Percentiles rank a stretch among this genome's conserved stretches.
phyloP scores from a whole-genome alignment of 352 stramenopile genomes.

The Phytophthora macrochlamydospora region DNA sequence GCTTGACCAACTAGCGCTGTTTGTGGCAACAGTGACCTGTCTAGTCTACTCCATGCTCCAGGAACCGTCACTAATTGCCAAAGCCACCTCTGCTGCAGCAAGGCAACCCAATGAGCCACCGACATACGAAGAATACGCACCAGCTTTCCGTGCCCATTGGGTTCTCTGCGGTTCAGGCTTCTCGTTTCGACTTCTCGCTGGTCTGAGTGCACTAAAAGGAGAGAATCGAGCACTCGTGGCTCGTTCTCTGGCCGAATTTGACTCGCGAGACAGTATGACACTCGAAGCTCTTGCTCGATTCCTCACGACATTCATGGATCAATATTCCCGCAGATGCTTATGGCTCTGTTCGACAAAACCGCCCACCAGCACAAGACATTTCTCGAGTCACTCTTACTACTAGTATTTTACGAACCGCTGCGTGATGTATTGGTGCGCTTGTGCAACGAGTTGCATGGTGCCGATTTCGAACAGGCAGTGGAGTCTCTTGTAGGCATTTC shows the following conservation, averaged over 20 bases:
- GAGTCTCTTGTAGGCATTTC: constrained; percentile 36
- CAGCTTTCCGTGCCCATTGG: constrained; percentile 67
- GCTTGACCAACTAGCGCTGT: constrained; percentile 2
- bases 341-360: constrained; percentile 52
- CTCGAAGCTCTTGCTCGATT: constrained; percentile 66
- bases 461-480: constrained; percentile 18
- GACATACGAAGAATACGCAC: constrained; percentile 63
- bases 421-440: constrained; percentile 64
- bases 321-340: constrained; percentile 62
- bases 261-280: constrained; percentile 67
- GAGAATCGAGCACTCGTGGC: constrained; percentile 33
- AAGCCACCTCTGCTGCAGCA: constrained; percentile 22
- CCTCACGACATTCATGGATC: constrained; percentile 69
- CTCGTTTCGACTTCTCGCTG: constrained; percentile 64
- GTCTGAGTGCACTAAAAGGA: constrained; percentile 51
- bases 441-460: constrained; percentile 47
- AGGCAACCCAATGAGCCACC: constrained; percentile 45
- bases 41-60: constrained; percentile 59
- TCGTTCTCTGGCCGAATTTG: constrained; percentile 41
- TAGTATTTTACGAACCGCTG: constrained; percentile 72
- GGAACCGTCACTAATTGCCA: constrained; percentile 35
- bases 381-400: constrained; percentile 58
- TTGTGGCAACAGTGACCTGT: constrained; percentile 37
- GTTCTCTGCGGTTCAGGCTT: constrained; percentile 65
- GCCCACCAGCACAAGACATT: constrained; percentile 40